Base-by-base conservation (phyloP, 106 monocot species). In the Dactylorhiza incarnata region DNA sequence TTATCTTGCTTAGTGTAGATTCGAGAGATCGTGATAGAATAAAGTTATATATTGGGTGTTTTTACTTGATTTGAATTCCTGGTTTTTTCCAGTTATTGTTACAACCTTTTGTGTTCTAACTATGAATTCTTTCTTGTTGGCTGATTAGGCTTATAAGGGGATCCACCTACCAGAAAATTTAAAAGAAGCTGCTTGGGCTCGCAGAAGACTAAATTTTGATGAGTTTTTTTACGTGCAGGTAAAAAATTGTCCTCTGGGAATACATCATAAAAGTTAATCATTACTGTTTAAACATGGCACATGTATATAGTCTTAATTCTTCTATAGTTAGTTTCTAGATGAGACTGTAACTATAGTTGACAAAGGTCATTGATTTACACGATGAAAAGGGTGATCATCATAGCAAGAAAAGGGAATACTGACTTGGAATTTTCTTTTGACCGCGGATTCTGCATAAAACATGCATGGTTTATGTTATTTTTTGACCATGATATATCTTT, bases 211-310 rank as follows among this genome's bases (percentile, higher is more conserved):
- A 26, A 85, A 94, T 78, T 99, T 99, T 88, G 97, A 99, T 72
- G 97, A 99, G 43, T 99, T 99, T 80, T 99, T 99, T 77, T 99
- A 99, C 81, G 65, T 94, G 49, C 97, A 97, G 93, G 97, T 97
- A 88, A 74, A 24, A 37, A 44, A 37, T 15, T 4, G 7, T 5
- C 26, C 10, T 66, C 26, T 12, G 9, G 16, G 58, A 58, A 58
- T 7, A 58, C 16, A 58, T 58, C 58, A 2, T 19, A 58, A n/a
- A 58, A 58, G 37, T 37, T 37, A 37, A 37, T 37, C 37, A 16
- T 25, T 3, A 71, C 61, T 68, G 15, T 44, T 44, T 44, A 68
- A 45, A 68, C 4, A 68, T 44, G 15, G 10, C 44, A 16, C 4
- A 68, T 68, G 5, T 45, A 68, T 37, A 15, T 45, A 45, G 52